These are phyloP conservation scores for Artemisia tridentata DNA, from an alignment of 129 eudicot genomes.

Conservation along the genomic window DNA sequence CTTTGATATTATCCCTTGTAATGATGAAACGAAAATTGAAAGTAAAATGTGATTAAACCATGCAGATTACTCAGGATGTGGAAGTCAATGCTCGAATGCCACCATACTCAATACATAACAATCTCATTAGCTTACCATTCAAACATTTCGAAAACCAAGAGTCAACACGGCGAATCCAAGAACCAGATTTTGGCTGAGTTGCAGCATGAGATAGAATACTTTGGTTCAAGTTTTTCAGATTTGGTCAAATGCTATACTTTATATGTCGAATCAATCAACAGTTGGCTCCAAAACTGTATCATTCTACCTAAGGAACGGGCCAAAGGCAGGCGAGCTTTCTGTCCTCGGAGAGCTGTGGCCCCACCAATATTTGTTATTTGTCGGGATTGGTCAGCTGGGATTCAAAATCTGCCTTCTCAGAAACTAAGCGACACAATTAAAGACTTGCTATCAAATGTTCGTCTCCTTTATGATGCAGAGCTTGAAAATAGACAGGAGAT, in stretches of 20 bases:
- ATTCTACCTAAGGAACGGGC: constrained; percentile 56
- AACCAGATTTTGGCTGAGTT: constrained; percentile 56
- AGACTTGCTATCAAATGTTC: constrained; percentile 44
- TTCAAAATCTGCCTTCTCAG: constrained; percentile 57
- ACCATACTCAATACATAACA: constrained; percentile 72
- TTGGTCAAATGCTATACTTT: constrained; percentile 61
- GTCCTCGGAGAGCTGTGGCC: constrained; percentile 71
- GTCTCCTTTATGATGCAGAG: constrained; percentile 42
- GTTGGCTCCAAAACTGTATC: constrained; percentile 90
- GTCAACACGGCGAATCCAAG: constrained; percentile 42
- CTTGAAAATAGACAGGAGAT: constrained; percentile 20
- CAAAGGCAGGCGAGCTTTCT: constrained; percentile 65
- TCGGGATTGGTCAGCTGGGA: constrained; percentile 77
- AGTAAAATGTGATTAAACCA: background rate
- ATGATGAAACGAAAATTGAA: background rate
- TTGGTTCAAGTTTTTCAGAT: constrained; percentile 68
- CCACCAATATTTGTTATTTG: constrained; percentile 75
- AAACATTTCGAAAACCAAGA: constrained; percentile 26
- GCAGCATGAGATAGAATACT: constrained; percentile 65
- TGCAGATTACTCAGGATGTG: constrained; percentile 88
- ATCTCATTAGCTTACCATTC: constrained; percentile 71
- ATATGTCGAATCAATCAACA: constrained; percentile 74
- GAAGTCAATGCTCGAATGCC: constrained; percentile 91
- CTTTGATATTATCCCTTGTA: background rate
- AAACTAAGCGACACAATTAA: constrained; percentile 64